Conservation (phyloP, 148 eudicot genomes). For the Tetragonia tetragonoides region DNA sequence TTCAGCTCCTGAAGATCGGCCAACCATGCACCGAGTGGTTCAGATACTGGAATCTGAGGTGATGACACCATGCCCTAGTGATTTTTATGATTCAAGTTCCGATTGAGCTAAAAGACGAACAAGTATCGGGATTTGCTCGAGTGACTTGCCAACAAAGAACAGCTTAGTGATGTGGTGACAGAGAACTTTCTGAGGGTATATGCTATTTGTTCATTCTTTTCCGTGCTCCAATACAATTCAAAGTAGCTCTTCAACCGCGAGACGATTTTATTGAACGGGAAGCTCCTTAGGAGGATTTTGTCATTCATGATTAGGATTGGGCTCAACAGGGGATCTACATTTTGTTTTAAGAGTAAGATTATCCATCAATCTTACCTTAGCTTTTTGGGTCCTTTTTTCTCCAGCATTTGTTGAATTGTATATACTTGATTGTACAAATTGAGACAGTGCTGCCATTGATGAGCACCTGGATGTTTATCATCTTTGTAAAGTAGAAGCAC, state of each 20-base stretch:
- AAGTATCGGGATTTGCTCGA: conserved; percentile 3
- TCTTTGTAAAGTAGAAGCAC: conserved; percentile 31
- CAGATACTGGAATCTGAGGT: conserved; percentile 93
- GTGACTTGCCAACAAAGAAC: background rate
- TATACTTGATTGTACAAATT: conserved; percentile 42
- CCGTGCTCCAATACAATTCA: conserved; percentile 14
- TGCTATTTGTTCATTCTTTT: conserved; percentile 33
- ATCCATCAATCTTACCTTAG: conserved; percentile 22
- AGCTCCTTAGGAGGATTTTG: conserved; percentile 25
- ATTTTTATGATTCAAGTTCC: conserved; percentile 83
- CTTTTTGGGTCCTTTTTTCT: background rate
- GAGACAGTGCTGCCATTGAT: conserved; percentile 32
- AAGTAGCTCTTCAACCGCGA: conserved; percentile 18
- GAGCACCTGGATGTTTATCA: conserved; percentile 31
- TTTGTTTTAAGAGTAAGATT: conserved; percentile 20
- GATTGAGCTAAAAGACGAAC: conserved; percentile 41
- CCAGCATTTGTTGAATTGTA: conserved; percentile 36
- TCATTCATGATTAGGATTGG: conserved; percentile 26
- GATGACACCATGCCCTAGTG: conserved; percentile 98
- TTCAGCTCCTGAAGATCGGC: conserved; percentile 89
- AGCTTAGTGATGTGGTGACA: conserved; percentile 12
- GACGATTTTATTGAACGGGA: conserved; percentile 10
- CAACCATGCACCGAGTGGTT: conserved; percentile 94
- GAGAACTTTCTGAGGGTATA: conserved; percentile 11
- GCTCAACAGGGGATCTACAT: conserved; percentile 20